Conservation (phyloP, 176 grass and related monocot species). For the Triticum turgidum region DNA sequence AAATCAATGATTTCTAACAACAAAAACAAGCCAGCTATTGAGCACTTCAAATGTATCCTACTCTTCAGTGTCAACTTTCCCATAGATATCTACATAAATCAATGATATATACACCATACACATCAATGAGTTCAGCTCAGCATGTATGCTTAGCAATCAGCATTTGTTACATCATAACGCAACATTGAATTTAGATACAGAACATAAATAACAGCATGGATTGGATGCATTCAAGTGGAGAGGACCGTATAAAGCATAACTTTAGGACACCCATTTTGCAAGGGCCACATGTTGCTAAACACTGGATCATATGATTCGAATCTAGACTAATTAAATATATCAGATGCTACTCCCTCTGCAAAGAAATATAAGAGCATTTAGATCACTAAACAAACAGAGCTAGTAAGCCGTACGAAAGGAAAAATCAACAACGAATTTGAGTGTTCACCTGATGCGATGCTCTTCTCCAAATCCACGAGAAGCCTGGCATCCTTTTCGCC, state of each 20-base stretch:
- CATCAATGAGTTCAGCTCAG: background rate
- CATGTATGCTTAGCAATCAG: background rate
- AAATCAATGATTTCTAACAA: background rate
- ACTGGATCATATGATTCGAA: background rate
- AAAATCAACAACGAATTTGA: background rate
- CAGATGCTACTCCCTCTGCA: background rate
- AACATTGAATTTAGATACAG: background rate
- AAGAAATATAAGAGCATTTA: no score
- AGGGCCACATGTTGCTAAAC: background rate
- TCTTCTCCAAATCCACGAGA: constrained; percentile 77
- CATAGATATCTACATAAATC: background rate
- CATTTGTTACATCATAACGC: background rate
- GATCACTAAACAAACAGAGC: background rate
- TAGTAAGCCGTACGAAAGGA: background rate
- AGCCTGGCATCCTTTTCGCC: constrained; percentile 78
- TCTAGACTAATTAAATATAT: background rate
- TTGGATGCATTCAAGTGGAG: background rate
- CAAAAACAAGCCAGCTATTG: background rate
- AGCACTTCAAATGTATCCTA: background rate
- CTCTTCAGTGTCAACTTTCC: background rate
- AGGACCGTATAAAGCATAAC: background rate
- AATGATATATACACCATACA: background rate
- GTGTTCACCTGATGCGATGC: constrained; percentile 27
- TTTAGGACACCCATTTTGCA: background rate
- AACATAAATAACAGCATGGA: background rate